A percentile compares a stretch with the other conserved stretches of the same genome.
Conservation (phyloP, 1,139 yeast genomes). For the Suzukiozyma palmioleophila region DNA sequence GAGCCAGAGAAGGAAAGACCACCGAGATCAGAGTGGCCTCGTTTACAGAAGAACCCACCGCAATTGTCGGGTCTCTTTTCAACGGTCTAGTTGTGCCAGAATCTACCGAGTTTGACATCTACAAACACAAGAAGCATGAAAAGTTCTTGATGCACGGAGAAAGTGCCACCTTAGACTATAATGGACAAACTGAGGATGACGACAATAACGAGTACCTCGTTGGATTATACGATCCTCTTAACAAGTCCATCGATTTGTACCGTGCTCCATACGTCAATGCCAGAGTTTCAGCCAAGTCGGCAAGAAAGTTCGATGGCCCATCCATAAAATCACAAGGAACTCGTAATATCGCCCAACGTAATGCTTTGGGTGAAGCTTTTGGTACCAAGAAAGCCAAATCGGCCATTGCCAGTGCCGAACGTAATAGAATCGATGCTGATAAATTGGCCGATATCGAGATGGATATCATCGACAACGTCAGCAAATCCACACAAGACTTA, state of each 20-base stretch:
- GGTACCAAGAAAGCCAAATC: constrained; percentile 97
- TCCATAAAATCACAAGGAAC: constrained; percentile 53
- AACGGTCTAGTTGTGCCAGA: constrained; percentile 67
- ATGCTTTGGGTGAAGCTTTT: constrained; percentile 87
- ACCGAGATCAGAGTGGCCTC: constrained; percentile 29
- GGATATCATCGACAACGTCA: constrained; percentile 80
- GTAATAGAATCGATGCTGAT: constrained; percentile 82
- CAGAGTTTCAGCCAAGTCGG: constrained; percentile 51
- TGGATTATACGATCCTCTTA: constrained; percentile 65
- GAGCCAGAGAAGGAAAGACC: constrained; percentile 17
- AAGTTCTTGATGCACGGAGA: constrained; percentile 71
- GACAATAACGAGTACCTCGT: constrained; percentile 50
- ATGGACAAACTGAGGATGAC: constrained; percentile 49
- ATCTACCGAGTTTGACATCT: constrained; percentile 59
- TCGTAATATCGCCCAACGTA: constrained; percentile 58
- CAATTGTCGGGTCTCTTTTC: constrained; percentile 57
- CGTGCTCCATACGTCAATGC: constrained; percentile 57
- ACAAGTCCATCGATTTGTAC: constrained; percentile 55
- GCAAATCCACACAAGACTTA: constrained; percentile 61
- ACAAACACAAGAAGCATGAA: constrained; percentile 47
- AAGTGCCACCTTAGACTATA: constrained; percentile 64
- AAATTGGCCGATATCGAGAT: constrained; percentile 68
- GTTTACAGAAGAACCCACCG: constrained; percentile 29
- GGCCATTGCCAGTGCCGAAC: constrained; percentile 75
- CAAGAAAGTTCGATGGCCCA: constrained; percentile 55